Evolutionary conservation across 2,329 filamentous ascomycete genomes (phyloP).

Genomic region (Chlorencoelia australis): DNA sequence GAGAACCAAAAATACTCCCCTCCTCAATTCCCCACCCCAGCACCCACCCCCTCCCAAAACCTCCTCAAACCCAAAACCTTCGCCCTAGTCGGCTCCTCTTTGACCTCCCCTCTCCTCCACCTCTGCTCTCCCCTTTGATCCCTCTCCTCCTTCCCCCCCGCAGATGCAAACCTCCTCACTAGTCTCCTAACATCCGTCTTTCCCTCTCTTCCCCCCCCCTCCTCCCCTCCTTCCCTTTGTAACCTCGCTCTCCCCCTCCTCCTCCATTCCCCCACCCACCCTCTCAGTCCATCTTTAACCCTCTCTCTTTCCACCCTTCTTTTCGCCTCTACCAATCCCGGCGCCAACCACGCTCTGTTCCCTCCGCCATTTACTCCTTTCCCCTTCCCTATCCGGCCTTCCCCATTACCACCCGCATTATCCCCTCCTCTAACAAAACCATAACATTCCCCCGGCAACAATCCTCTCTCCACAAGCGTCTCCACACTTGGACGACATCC

Average conservation of each 20-base stretch:
- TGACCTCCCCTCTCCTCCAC: conserved; percentile 40
- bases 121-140: conserved; percentile 16
- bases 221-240: conserved; percentile 41
- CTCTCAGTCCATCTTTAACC: conserved; percentile 55
- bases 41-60: conserved; percentile 55
- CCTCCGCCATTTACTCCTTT: no score
- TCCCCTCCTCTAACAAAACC: conserved; percentile 27
- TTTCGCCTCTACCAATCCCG: conserved; percentile 51
- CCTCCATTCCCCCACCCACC: conserved; percentile 46
- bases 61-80: conserved; percentile 49
- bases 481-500: conserved; percentile 48
- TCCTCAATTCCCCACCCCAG: conserved; percentile 4
- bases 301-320: conserved; percentile 55
- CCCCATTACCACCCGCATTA: conserved; percentile 20
- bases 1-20: no score
- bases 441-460: conserved; percentile 56
- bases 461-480: conserved; percentile 50
- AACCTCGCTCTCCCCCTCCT: conserved; percentile 20
- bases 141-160: conserved; percentile 37
- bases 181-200: conserved; percentile 29
- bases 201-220: conserved; percentile 5
- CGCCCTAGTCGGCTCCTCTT: conserved; percentile 30
- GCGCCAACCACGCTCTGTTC: conserved; percentile 31
- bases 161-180: conserved; percentile 28
- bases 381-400: conserved; percentile 7